Evolutionary conservation across 2,329 filamentous ascomycete genomes (phyloP).

Genomic region (Ophiostoma ulmi): DNA sequence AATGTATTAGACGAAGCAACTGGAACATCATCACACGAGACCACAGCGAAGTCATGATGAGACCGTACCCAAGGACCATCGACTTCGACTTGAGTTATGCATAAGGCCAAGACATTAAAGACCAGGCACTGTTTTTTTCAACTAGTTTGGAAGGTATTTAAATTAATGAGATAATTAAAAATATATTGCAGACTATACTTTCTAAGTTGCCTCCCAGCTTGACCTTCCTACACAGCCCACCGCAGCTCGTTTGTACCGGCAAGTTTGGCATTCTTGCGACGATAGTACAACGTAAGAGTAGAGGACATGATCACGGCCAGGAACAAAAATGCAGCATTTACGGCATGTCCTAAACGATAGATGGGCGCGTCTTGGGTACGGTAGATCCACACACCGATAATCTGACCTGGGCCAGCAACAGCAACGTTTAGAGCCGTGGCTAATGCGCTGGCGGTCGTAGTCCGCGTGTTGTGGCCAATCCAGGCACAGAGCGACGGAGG

Average conservation of each 20-base stretch:
- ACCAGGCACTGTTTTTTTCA: too few relatives aligned
- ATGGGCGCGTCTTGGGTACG: not conserved
- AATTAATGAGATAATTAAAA: too few relatives aligned
- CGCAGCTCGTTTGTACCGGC: not conserved
- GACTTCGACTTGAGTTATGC: too few relatives aligned
- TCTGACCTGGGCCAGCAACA: not conserved
- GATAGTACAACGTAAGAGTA: not conserved
- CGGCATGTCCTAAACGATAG: not conserved
- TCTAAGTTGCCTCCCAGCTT: too few relatives aligned
- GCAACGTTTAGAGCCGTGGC: not conserved
- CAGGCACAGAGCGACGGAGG: not conserved
- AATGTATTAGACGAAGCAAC: too few relatives aligned
- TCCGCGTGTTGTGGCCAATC: not conserved
- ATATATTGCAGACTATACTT: too few relatives aligned
- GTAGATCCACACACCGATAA: conserved; percentile 6
- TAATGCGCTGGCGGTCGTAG: not conserved
- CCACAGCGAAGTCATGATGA: not conserved
- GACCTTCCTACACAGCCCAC: not conserved
- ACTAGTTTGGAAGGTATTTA: too few relatives aligned
- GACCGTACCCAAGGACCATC: too few relatives aligned
- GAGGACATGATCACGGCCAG: not conserved
- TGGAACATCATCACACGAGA: not conserved
- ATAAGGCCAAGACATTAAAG: not conserved
- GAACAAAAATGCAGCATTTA: not conserved
- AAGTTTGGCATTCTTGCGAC: not conserved